Conservation (phyloP, 192 early-diverging fungal species). For the Helicostylum pulchrum region DNA sequence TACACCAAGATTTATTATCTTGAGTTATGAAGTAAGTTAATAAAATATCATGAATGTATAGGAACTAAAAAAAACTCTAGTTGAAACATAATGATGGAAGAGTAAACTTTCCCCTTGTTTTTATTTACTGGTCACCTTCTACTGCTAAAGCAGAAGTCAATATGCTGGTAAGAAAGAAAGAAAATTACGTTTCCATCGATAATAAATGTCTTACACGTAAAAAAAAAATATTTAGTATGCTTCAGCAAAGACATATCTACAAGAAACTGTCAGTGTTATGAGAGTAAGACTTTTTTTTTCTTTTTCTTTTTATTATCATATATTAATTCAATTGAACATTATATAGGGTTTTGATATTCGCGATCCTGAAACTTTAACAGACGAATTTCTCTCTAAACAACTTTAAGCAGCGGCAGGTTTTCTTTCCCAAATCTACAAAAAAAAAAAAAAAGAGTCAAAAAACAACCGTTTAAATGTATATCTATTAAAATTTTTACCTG, state of each 20-base stretch:
- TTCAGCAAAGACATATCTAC: conserved; percentile 61
- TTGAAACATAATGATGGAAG: conserved; percentile 61
- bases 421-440: conserved; percentile 33
- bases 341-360: conserved; percentile 63
- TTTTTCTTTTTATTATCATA: background rate
- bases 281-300: too few species aligned
- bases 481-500: conserved; percentile 56
- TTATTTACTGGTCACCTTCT: conserved; percentile 61
- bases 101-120: conserved; percentile 70
- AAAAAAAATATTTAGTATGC: conserved; percentile 44
- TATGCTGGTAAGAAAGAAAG: conserved; percentile 38
- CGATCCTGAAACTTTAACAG: conserved; percentile 63
- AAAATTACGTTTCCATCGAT: background rate
- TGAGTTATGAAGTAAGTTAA: conserved; percentile 54
- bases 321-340: conserved; percentile 1
- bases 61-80: conserved; percentile 29
- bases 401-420: conserved; percentile 37
- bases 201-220: background rate
- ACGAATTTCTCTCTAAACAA: conserved; percentile 61
- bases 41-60: background rate
- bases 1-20: conserved; percentile 57
- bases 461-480: background rate
- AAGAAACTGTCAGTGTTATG: conserved; percentile 54
- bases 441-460: background rate
- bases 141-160: conserved; percentile 41